Conservation (phyloP, 2,329 filamentous ascomycete species). For the Akanthomyces uredinophilus region DNA sequence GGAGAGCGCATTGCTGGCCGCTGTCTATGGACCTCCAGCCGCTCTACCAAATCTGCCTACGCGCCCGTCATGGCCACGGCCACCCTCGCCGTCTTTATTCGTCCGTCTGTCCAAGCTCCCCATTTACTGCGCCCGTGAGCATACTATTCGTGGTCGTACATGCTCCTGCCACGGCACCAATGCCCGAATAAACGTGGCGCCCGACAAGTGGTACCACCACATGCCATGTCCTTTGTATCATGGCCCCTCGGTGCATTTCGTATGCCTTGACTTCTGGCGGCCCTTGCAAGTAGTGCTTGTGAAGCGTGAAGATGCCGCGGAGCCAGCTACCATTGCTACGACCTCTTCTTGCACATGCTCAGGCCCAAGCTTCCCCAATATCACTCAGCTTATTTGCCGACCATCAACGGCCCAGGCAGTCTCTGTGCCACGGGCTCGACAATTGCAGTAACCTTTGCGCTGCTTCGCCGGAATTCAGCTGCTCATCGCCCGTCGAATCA, state of each 20-base stretch:
- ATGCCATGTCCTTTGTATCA: not conserved
- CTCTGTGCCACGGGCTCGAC: not conserved
- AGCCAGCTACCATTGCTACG: not conserved
- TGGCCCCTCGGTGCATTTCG: not conserved
- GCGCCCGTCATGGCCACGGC: not conserved
- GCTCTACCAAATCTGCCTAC: not conserved
- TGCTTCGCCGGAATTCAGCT: not conserved
- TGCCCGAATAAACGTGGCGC: conserved; percentile 1
- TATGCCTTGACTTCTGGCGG: not conserved
- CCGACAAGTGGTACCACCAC: not conserved
- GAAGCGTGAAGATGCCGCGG: not conserved
- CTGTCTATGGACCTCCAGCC: not conserved
- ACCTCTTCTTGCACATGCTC: not conserved
- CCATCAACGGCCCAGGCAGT: not conserved
- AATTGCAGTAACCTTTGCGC: not conserved
- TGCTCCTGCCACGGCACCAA: not conserved
- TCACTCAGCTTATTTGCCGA: conserved; percentile 13
- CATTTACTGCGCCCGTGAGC: not conserved
- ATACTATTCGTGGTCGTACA: not conserved
- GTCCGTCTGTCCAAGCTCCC: not conserved
- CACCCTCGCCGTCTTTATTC: not conserved
- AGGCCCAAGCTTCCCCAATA: not conserved
- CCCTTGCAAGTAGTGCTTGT: not conserved
- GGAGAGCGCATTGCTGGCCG: not conserved
- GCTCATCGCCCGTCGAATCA: conserved; percentile 1